phyloP scores from a whole-genome alignment of 495 filamentous ascomycete genomes.

The Niebla homalea region DNA sequence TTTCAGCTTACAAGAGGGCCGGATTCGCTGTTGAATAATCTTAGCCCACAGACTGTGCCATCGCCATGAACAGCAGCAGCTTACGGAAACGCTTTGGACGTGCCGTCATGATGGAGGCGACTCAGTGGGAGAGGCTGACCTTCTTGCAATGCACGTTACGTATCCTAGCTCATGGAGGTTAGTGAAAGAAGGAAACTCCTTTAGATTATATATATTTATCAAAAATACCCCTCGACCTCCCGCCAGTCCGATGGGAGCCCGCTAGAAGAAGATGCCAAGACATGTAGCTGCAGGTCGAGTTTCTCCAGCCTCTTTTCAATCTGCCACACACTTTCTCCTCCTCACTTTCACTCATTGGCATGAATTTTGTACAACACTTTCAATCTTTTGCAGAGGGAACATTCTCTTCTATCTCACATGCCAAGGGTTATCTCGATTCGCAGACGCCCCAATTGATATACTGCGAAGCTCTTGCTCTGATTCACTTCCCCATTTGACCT shows the following conservation, averaged over 20 bases:
- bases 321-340: not conserved
- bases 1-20: conserved; percentile 47
- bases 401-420: not conserved
- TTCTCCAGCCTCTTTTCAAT: conserved; percentile 1
- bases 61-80: conserved; percentile 7
- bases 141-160: too few relatives aligned
- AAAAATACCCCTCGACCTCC: conserved; percentile 1
- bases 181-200: too few relatives aligned
- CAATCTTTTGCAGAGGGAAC: not conserved
- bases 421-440: not conserved
- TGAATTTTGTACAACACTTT: not conserved
- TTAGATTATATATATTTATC: not conserved
- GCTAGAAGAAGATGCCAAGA: conserved; percentile 4
- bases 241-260: not conserved
- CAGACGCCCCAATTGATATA: not conserved
- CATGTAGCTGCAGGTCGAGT: not conserved
- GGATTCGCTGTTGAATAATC: conserved; percentile 41
- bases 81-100: conserved; percentile 29
- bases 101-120: conserved; percentile 4
- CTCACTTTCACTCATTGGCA: not conserved
- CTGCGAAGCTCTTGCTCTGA: too few relatives aligned
- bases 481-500: not conserved
- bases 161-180: too few relatives aligned
- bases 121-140: too few relatives aligned
- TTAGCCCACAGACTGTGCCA: not conserved